Evolutionary conservation across 805 yeast species (phyloP), one percentile per base, ranked within the genome.

Genomic region (Pichia scutulata): DNA sequence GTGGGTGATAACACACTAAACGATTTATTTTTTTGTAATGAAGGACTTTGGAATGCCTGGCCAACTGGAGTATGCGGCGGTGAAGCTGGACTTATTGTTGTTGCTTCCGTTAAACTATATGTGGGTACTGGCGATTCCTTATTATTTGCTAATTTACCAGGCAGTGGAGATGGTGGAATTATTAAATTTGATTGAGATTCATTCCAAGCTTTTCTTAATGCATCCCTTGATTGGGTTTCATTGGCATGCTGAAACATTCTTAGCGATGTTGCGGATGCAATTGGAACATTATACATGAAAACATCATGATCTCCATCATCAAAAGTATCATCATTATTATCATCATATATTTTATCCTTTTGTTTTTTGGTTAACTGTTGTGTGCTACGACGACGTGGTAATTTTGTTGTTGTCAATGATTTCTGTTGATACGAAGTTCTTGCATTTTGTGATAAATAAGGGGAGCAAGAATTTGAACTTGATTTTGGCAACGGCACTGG

Each of bases 201-300:
- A 14, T 52, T 52, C 60, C 65, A 59, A 7, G 63, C 64, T 41
- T 60, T 58, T 30, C 56, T 57, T 43, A 62, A 43, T 8, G 60
- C 61, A 9, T 56, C 58, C 6, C 57, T 47, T 10, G 63, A 56
- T 46, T 55, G 51, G 12, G 48, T 46, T 16, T 54, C 42, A 40
- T 47, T 50, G 10, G 58, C 50, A 41, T 52, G 44, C 23, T 57
- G 58, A 33, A 66, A 60, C 3, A 68, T 55, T 14, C 70, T 55
- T 4, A 66, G 54, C 5, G 69, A 65, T 0, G 70, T 60, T 6
- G 60, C 54, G 24, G 60, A 62, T 2, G 82, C 76, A 61, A 70
- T 70, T 9, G 83, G 83, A 12, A 78, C 79, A 54, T 78, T 77
- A 71, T 76, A 78, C 49, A 77, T 73, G 16, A 70, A 47, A 0